Evolutionary conservation across 495 filamentous ascomycete genomes (phyloP), one percentile per base, ranked within the genome.

Genomic region (Lasiosphaeriaceae sp.): DNA sequence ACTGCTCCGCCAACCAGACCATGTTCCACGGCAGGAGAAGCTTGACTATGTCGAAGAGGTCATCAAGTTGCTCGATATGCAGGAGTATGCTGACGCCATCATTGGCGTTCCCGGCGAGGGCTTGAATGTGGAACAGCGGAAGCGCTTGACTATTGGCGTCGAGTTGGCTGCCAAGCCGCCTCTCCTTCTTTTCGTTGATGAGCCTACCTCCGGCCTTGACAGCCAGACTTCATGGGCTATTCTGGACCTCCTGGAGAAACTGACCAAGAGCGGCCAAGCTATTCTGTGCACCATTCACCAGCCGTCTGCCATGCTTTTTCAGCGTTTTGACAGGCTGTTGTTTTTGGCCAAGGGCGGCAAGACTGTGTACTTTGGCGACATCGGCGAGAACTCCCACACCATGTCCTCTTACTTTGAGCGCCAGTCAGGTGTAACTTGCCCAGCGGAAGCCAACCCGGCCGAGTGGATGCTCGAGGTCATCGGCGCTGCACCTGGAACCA

Each of bases 381-480:
- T 96, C 50, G 91, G 91, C 34, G 77, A 89, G 58, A 88, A 90
- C 75, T 90, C 90, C 0, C 78, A 79, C 22, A 87, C 77, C 17
- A 70, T 96, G 59, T 81, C 83, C 1, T 80, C 70, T 59, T 96
- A 96, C 72, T 96, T 96, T 61, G 88, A 94, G 71, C 76, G 78
- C 47, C 87, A 92, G 64, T 87, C 92, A 47, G 89, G 87, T 3
- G 73, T 78, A 19, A 77, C 83, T 43, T 96, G 91, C 70, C 88
- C 88, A 2, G 59, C 66, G 2, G 85, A 88, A 16, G 88, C 90
- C n/a, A 97, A 89, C 72, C 91, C 91, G 24, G 93, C 93, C 19
- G 93, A 97, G 73, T 96, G 90, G 89, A 96, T 97, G 90, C 78
- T 97, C 35, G 91, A 96, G 66, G 86, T 90, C 48, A 96, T 93